A percentile compares a stretch with the other conserved stretches of the same genome.
Evolutionary conservation across 345 rosid genomes (phyloP).

Genomic region (Populus ilicifolia): DNA sequence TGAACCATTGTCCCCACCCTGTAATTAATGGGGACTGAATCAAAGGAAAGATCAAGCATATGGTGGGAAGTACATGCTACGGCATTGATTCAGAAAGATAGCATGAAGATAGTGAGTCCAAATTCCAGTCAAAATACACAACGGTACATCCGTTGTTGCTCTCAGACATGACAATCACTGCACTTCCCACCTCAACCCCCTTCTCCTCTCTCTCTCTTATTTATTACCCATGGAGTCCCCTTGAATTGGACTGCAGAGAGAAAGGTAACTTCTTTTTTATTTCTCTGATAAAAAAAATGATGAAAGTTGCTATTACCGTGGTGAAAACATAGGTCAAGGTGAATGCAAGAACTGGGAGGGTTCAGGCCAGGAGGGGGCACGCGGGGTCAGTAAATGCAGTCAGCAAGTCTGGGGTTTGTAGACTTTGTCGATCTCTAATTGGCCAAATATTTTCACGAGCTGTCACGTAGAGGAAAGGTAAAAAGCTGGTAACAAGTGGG

Average conservation of each 20-base stretch:
- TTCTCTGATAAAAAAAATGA: neutral
- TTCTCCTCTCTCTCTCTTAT: neutral
- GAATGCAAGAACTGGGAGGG: too few relatives aligned
- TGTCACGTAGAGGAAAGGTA: too few relatives aligned
- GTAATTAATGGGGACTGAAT: neutral
- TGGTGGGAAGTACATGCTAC: neutral
- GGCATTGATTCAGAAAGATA: neutral
- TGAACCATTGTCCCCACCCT: neutral
- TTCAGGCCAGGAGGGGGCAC: neutral
- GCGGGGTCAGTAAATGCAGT: neutral
- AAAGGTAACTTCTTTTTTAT: neutral
- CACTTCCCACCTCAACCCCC: neutral
- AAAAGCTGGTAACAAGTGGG: too few relatives aligned
- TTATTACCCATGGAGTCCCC: neutral
- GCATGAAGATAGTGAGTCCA: constrained; percentile 5
- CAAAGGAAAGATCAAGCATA: neutral
- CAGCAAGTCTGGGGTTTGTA: too few relatives aligned
- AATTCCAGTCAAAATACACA: constrained; percentile 19
- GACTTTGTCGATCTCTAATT: too few relatives aligned
- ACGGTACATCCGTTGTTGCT: neutral
- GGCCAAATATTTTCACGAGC: too few relatives aligned
- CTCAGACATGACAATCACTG: neutral
- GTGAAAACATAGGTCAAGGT: neutral
- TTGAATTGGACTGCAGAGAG: neutral
- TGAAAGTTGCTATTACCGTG: neutral